Conservation (phyloP, 306 rosid species). For the Geum urbanum region DNA sequence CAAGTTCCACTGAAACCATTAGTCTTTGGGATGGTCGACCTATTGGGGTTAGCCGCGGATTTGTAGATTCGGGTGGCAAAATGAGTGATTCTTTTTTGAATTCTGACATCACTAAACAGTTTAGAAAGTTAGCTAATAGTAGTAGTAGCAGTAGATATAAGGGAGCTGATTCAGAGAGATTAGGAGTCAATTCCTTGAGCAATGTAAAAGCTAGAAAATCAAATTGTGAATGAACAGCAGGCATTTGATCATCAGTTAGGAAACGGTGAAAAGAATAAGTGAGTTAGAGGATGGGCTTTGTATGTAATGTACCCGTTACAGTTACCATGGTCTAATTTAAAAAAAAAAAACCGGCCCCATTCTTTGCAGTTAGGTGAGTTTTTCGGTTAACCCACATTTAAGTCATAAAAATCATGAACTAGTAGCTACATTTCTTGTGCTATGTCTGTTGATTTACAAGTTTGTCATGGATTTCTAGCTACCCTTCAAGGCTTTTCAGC, state of each 20-base stretch:
- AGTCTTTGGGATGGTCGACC: conserved; percentile 16
- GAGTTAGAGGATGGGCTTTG: conserved; percentile 22
- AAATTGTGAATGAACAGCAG: conserved; percentile 41
- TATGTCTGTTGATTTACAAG: too few species aligned
- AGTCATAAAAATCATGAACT: too few species aligned
- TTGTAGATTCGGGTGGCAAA: conserved; percentile 28
- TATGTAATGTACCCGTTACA: conserved; percentile 24
- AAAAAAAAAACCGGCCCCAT: conserved; percentile 5
- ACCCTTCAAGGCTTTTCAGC: too few species aligned
- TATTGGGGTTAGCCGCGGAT: conserved; percentile 17
- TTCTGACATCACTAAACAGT: conserved; percentile 46
- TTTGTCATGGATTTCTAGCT: too few species aligned
- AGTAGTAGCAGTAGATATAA: conserved; percentile 39
- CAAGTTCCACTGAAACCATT: conserved; percentile 35
- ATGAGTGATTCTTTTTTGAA: conserved; percentile 38
- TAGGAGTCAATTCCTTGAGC: conserved; percentile 45
- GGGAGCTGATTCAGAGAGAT: conserved; percentile 46
- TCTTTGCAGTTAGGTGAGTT: conserved; percentile 17
- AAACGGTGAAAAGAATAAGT: conserved; percentile 44
- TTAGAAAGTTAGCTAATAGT: conserved; percentile 52
- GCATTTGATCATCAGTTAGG: conserved; percentile 30
- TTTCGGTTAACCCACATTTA: too few species aligned
- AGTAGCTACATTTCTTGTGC: too few species aligned
- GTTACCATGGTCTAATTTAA: conserved; percentile 1
- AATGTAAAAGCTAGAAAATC: conserved; percentile 50